Conservation (phyloP, 768 basidiomycete genomes). For the Ramaria sp. region DNA sequence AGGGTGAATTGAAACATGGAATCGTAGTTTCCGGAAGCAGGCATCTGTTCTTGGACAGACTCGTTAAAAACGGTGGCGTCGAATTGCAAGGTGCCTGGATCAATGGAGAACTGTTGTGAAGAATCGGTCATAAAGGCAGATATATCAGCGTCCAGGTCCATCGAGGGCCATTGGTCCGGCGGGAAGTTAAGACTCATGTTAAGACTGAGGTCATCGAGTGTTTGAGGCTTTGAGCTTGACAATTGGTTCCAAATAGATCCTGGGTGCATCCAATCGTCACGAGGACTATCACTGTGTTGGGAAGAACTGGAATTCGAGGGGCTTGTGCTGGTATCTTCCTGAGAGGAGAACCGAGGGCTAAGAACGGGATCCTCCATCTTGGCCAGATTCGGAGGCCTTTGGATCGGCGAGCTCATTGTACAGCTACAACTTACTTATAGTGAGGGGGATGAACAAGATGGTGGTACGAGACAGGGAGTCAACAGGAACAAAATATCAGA, state of each 20-base stretch:
- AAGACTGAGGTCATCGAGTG: neutral
- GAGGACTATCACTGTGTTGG: conserved; percentile 7
- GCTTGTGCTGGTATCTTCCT: conserved; percentile 3
- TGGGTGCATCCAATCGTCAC: conserved; percentile 1
- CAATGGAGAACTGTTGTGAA: conserved; percentile 6
- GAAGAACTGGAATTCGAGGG: conserved; percentile 7
- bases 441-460: no score
- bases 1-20: conserved; percentile 6
- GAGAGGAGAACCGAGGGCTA: conserved; percentile 1
- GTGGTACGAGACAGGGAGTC: no score
- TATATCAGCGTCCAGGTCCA: conserved; percentile 6
- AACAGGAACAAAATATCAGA: no score
- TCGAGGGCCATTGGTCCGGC: neutral
- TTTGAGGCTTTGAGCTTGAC: neutral
- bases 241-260: neutral
- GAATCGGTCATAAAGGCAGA: conserved; percentile 1
- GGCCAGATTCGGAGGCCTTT: neutral
- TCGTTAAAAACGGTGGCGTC: neutral
- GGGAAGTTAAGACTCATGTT: neutral
- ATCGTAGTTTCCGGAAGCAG: neutral
- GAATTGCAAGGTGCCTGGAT: conserved; percentile 5
- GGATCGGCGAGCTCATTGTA: no score
- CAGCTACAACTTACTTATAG: no score
- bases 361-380: conserved; percentile 2
- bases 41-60: neutral